phyloP scores from a whole-genome alignment of 768 basidiomycete genomes.

The Botryobasidium botryosum region DNA sequence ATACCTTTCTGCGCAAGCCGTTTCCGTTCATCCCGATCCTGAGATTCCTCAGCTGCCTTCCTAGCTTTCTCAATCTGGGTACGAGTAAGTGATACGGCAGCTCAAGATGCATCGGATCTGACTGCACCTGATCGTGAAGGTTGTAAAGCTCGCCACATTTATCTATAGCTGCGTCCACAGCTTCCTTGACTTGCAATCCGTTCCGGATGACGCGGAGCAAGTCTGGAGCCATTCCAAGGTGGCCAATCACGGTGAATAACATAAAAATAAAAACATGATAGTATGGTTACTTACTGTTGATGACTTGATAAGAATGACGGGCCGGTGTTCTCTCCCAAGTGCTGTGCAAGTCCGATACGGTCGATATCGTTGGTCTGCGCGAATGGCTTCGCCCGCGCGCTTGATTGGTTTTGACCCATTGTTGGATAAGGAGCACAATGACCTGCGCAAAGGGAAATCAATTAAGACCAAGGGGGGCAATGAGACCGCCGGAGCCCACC shows the following conservation, averaged over 20 bases:
- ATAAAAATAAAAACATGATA: too few relatives aligned
- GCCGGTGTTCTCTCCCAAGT: background rate
- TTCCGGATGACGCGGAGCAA: constrained; percentile 72
- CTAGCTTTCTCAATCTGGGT: constrained; percentile 77
- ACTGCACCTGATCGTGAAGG: constrained; percentile 69
- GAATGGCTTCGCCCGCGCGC: background rate
- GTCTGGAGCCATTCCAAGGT: constrained; percentile 30
- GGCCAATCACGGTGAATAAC: background rate
- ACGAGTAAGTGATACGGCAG: too few relatives aligned
- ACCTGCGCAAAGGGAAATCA: constrained; percentile 38
- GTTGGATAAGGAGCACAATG: constrained; percentile 63
- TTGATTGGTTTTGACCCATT: constrained; percentile 39
- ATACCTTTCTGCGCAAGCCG: constrained; percentile 54
- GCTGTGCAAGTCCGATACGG: too few relatives aligned
- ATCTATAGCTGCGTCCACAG: constrained; percentile 79
- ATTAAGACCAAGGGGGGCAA: background rate
- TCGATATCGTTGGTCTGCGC: background rate
- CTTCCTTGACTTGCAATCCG: constrained; percentile 69
- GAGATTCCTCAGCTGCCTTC: constrained; percentile 55
- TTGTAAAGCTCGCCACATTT: constrained; percentile 71
- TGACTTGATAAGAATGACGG: constrained; percentile 64
- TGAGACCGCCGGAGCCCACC: too few relatives aligned
- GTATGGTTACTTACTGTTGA: constrained; percentile 63
- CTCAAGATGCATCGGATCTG: too few relatives aligned
- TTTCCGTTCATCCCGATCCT: constrained; percentile 52